Evolutionary conservation across 345 rosid genomes (phyloP).

Genomic region (Syzygium aqueum): DNA sequence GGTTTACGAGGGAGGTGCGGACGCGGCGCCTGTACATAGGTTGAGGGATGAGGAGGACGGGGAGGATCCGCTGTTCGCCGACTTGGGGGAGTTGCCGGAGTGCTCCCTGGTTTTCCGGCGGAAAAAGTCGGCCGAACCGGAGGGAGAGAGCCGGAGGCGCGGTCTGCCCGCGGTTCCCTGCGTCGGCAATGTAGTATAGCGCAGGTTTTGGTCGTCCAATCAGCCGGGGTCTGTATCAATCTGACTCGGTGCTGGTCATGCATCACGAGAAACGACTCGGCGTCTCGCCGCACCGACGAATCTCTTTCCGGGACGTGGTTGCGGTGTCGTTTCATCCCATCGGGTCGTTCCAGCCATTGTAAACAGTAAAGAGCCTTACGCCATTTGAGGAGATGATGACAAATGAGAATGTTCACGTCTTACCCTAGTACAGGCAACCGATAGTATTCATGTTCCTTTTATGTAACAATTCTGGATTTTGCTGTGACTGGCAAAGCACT

Average conservation of each 20-base stretch:
- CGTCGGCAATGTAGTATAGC: slow-evolving; percentile 27
- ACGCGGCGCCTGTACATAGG: slow-evolving; percentile 1
- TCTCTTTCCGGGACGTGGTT: not conserved
- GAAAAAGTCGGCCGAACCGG: slow-evolving; percentile 6
- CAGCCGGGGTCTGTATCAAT: not conserved
- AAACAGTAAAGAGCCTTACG: not conserved
- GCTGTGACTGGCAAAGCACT: not conserved
- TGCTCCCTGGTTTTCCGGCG: slow-evolving; percentile 51
- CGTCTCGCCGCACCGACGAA: not conserved
- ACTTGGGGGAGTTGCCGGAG: slow-evolving; percentile 72
- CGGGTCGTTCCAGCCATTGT: not conserved
- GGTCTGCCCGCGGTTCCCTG: slow-evolving; percentile 27
- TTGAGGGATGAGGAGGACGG: not conserved
- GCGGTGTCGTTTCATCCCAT: not conserved
- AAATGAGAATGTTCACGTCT: not conserved
- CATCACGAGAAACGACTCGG: not conserved
- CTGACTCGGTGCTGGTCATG: not conserved
- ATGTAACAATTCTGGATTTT: not conserved
- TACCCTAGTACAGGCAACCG: not conserved
- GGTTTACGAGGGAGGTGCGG: slow-evolving; percentile 19
- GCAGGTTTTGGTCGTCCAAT: not conserved
- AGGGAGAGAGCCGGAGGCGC: slow-evolving; percentile 20
- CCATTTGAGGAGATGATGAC: not conserved
- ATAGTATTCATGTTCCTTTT: not conserved
- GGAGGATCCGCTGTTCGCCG: slow-evolving; percentile 26